These are phyloP conservation scores for Heliosperma pusillum DNA, from an alignment of 148 eudicot species.

Conservation along the genomic window DNA sequence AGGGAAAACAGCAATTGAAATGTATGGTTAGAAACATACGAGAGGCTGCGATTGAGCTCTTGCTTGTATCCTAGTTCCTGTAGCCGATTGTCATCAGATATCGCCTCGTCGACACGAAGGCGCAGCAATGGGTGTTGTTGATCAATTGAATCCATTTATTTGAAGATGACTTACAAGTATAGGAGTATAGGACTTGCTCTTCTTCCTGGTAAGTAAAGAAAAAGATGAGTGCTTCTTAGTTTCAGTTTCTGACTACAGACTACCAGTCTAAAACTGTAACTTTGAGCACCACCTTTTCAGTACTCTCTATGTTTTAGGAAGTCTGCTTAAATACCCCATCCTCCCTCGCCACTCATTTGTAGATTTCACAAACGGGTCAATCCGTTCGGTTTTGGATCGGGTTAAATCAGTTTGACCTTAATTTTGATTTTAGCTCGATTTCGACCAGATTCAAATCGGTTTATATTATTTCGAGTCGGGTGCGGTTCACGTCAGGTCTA, in stretches of 20 bases:
- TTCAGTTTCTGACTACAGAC: background rate
- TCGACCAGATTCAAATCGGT: too few relatives aligned
- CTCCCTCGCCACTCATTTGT: too few relatives aligned
- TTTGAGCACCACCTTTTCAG: too few relatives aligned
- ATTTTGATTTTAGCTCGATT: too few relatives aligned
- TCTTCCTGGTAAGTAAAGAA: background rate
- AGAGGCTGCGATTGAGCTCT: constrained; percentile 63
- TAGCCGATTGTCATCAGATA: constrained; percentile 33
- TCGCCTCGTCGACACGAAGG: background rate
- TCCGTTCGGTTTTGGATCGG: too few relatives aligned
- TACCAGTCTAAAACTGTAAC: background rate
- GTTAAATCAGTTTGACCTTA: too few relatives aligned
- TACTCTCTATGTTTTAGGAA: too few relatives aligned
- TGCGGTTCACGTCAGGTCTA: too few relatives aligned
- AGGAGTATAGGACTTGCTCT: background rate
- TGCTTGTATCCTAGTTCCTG: constrained; percentile 66
- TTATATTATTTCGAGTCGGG: too few relatives aligned
- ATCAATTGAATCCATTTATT: constrained; percentile 12
- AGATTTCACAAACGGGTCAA: too few relatives aligned
- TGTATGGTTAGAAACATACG: constrained; percentile 34
- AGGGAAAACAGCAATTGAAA: too few relatives aligned
- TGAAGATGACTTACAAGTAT: background rate
- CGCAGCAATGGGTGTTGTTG: constrained; percentile 15
- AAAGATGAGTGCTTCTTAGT: background rate
- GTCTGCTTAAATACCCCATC: too few relatives aligned